Evolutionary conservation across 2,329 filamentous ascomycete genomes (phyloP).

Genomic region (Erysiphe neolycopersici): DNA sequence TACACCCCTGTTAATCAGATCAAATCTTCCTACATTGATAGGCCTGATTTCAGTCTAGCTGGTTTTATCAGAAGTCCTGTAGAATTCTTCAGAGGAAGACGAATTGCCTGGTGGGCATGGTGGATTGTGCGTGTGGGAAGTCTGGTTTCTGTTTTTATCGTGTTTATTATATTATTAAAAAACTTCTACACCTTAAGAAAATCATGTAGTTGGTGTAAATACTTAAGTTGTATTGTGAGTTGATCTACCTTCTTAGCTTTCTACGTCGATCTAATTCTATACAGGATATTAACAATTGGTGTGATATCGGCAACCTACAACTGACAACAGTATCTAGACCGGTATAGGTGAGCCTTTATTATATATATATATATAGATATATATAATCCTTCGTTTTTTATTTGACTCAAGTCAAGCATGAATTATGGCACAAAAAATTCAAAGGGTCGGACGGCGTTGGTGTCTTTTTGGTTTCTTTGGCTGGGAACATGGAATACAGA

Average conservation of each 20-base stretch:
- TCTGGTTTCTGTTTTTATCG: constrained; percentile 54
- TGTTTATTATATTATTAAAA: constrained; percentile 63
- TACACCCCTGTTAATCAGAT: constrained; percentile 40
- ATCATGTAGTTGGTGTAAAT: constrained; percentile 80
- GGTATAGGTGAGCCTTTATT: no score
- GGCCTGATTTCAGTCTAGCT: constrained; percentile 7
- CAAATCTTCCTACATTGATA: constrained; percentile 13
- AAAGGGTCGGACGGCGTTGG: no score
- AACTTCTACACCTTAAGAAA: constrained; percentile 69
- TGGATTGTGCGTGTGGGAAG: constrained; percentile 65
- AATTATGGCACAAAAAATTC: no score
- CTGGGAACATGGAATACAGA: no score
- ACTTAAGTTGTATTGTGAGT: constrained; percentile 76
- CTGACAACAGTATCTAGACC: constrained; percentile 1
- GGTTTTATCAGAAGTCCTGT: constrained; percentile 32
- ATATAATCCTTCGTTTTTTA: no score
- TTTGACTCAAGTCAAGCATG: no score
- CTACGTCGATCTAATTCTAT: constrained; percentile 23
- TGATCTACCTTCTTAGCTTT: neutral
- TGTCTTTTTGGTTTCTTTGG: no score
- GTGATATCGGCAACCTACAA: constrained; percentile 18
- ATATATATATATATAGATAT: no score
- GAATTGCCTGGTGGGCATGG: constrained; percentile 92
- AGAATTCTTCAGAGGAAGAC: constrained; percentile 76
- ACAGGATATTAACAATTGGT: constrained; percentile 46